Evolutionary conservation across 2,329 filamentous ascomycete genomes (phyloP), one percentile per base, ranked within the genome.

Genomic region (Eutypa lata): DNA sequence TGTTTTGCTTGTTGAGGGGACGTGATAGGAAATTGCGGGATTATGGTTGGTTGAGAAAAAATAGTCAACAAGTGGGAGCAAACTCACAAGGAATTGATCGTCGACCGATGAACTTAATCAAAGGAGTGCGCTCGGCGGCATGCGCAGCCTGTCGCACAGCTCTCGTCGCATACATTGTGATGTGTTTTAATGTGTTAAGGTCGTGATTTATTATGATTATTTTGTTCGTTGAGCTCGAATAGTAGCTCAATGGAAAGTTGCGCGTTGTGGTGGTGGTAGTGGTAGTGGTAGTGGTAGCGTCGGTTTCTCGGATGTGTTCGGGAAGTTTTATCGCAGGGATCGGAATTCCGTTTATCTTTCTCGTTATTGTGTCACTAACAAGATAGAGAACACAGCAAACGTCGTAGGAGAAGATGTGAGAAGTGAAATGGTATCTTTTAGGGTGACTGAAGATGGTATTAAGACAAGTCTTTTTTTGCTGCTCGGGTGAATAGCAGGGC

Each of bases 71-170:
- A 18, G 35, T 38, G 35, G 35, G 35, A 38, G 4, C 7, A 35
- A 37, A 69, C 53, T 31, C 74, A 86, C 82, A 68, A 62, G 83
- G 83, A 66, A 81, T 76, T 52, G 77, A 71, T 62, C 83, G 76
- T 71, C 80, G 82, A 63, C 83, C 83, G 53, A 86, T 64, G 70
- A 87, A 87, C 65, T 75, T 76, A 70, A 87, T 87, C 64, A 83
- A 69, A 56, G 83, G 83, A 49, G 76, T 77, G 64, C 83, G 82
- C 75, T 84, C 80, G 59, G 78, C 78, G 64, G 80, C 78, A 65
- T 78, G 78, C 60, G 79, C 79, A 61, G 78, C 80, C 73, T 83
- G 81, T 62, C 82, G 81, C 51, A 86, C 76, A 57, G 72, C 73
- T 66, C 75, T 74, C 53, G 83, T 83, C 47, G 78, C 72, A 59